Base-by-base conservation (phyloP, 768 basidiomycete species). In the Pleurotus platypus region DNA sequence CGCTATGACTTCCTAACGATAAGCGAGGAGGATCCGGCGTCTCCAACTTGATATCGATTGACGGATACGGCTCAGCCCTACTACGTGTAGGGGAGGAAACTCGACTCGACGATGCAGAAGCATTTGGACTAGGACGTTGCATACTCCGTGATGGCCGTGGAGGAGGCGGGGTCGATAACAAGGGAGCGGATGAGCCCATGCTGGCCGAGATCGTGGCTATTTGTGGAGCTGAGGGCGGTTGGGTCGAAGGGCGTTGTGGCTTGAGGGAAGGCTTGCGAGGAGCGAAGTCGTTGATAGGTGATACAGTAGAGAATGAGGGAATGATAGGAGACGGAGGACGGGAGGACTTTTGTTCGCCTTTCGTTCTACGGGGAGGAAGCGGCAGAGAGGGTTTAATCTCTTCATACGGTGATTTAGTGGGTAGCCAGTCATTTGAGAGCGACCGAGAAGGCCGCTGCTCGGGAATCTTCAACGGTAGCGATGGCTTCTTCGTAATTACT, bases 221-320 rank as follows among this genome's bases (percentile, higher is more conserved):
- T 62, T n/a, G 60, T 50, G 8, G 59, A 8, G 18, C 18, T 18
- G 69, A 62, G 9, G 62, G 48, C 2, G 49, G 9, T 24, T 56
- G 30, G 27, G 63, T 22, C 13, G 59, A 58, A 57, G 56, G 49
- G 15, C 46, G 43, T 5, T 39, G 39, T 12, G 63, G 22, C 16
- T 49, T 40, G 20, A 37, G 38, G 30, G 65, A 56, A 15, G 54
- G 20, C 38, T 57, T 64, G 37, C 64, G 60, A 8, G 65, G 60
- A 39, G 64, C 57, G 57, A 82, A 82, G n/a, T 73, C 64, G 62
- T 81, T 83, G 58, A 81, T 77, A 22, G 72, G 67, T 7, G 71
- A 75, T 1, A 67, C 65, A 0, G 76, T 80, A 5, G 78, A 80
- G 58, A 85, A 84, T 15, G 75, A 67, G 4, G 84, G 82, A 7